Evolutionary conservation across 2,329 filamentous ascomycete species (phyloP).

Genomic region (Geosmithia morbida): DNA sequence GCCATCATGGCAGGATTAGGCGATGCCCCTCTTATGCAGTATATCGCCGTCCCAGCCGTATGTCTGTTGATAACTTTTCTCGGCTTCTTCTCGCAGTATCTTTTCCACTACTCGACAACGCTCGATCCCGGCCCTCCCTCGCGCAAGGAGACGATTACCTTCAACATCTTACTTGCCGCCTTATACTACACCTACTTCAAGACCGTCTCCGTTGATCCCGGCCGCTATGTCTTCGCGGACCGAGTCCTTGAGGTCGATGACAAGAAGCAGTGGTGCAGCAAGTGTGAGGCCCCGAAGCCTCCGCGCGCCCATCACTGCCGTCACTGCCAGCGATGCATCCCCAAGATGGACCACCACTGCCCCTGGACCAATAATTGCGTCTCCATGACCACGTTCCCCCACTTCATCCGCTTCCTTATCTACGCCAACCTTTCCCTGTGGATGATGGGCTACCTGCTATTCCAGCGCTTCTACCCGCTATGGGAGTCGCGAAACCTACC

Average conservation of each 20-base stretch:
- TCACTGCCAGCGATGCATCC: conserved; percentile 58
- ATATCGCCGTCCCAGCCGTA: conserved; percentile 54
- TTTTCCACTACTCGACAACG: conserved; percentile 44
- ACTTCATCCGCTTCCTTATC: conserved; percentile 66
- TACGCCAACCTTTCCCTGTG: conserved; percentile 55
- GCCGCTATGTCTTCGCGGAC: conserved; percentile 32
- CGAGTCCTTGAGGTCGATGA: conserved; percentile 17
- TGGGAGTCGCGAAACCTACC: conserved; percentile 55
- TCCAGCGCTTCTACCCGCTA: conserved; percentile 39
- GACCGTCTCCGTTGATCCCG: conserved; percentile 42
- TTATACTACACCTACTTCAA: conserved; percentile 58
- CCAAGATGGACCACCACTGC: conserved; percentile 78
- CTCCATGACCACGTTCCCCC: conserved; percentile 66
- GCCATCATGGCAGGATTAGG: conserved; percentile 25
- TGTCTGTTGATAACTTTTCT: conserved; percentile 54
- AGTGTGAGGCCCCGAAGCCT: conserved; percentile 61
- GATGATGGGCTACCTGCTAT: conserved; percentile 45
- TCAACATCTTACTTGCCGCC: conserved; percentile 50
- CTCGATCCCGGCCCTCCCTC: conserved; percentile 48
- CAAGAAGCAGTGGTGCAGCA: conserved; percentile 52
- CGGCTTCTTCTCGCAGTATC: conserved; percentile 55
- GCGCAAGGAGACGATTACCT: conserved; percentile 38
- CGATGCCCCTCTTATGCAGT: conserved; percentile 28
- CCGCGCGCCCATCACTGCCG: conserved; percentile 72
- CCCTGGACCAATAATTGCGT: conserved; percentile 79